Percentiles rank a stretch among this genome's conserved stretches.
phyloP scores from a whole-genome alignment of 306 rosid species.

The Cucumis melo region DNA sequence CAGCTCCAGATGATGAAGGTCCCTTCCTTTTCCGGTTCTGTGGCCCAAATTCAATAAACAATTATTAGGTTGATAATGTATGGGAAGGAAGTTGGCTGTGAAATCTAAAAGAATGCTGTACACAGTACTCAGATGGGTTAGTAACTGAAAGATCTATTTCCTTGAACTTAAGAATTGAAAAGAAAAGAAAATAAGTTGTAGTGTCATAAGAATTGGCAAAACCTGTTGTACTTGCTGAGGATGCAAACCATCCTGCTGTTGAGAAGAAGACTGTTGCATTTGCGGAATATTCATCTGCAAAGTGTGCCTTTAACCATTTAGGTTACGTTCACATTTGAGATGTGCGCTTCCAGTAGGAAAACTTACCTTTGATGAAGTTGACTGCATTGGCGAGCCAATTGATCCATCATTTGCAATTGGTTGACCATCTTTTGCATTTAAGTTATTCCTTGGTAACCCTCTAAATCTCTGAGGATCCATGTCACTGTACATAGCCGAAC shows the following conservation, averaged over 20 bases:
- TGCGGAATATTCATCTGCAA: slow-evolving; percentile 67
- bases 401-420: slow-evolving; percentile 61
- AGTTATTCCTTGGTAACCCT: slow-evolving; percentile 58
- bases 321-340: neutral
- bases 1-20: slow-evolving; percentile 87
- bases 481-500: slow-evolving; percentile 52
- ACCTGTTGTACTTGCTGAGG: slow-evolving; percentile 81
- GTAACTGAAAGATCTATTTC: neutral
- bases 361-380: slow-evolving; percentile 66
- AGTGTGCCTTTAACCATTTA: slow-evolving; percentile 3
- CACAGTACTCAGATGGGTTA: neutral
- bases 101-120: neutral
- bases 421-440: slow-evolving; percentile 66
- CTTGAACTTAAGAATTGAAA: neutral
- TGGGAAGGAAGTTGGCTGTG: neutral
- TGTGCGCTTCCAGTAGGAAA: slow-evolving; percentile 10
- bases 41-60: slow-evolving; percentile 7
- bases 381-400: slow-evolving; percentile 85
- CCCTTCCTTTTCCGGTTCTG: slow-evolving; percentile 76
- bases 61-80: slow-evolving; percentile 14
- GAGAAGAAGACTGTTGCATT: slow-evolving; percentile 68
- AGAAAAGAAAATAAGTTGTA: neutral
- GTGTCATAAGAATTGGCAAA: slow-evolving; percentile 7
- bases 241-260: slow-evolving; percentile 78
- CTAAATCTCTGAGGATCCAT: slow-evolving; percentile 74